These are phyloP conservation scores for Psilocybe subaeruginosa DNA, from an alignment of 768 basidiomycete genomes.

Conservation along the genomic window DNA sequence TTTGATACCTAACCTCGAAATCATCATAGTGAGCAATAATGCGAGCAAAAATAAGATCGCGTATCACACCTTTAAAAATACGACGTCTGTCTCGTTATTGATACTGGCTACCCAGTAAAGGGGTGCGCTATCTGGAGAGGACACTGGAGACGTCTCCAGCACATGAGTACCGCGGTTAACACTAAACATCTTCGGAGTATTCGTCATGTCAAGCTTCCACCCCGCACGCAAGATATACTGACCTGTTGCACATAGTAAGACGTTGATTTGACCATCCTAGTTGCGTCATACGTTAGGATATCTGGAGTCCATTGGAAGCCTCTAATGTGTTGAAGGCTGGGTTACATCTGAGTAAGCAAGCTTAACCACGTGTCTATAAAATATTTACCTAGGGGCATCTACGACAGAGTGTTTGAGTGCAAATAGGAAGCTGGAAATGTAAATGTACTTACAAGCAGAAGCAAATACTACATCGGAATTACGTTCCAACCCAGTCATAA, in stretches of 20 bases:
- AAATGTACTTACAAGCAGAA: conserved; percentile 41
- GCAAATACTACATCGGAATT: conserved; percentile 63
- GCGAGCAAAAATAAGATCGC: neutral
- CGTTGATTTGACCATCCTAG: conserved; percentile 33
- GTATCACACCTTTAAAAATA: conserved; percentile 33
- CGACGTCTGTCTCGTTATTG: conserved; percentile 33
- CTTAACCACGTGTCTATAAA: neutral
- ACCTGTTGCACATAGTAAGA: conserved; percentile 44
- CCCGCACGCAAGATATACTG: neutral
- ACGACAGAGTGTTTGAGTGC: conserved; percentile 2
- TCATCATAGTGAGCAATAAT: neutral
- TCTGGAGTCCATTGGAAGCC: conserved; percentile 42
- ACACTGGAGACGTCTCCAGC: conserved; percentile 28
- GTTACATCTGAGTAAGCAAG: neutral
- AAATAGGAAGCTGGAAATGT: neutral
- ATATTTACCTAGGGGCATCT: conserved; percentile 30
- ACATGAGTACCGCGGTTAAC: conserved; percentile 37
- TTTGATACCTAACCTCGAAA: conserved; percentile 30
- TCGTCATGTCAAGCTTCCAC: neutral
- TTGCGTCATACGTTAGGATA: conserved; percentile 40
- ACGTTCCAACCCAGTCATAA: conserved; percentile 62
- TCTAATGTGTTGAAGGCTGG: conserved; percentile 36
- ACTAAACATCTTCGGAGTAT: conserved; percentile 34
- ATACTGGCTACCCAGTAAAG: conserved; percentile 38
- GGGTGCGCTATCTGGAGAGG: conserved; percentile 29